A percentile compares a stretch with the other conserved stretches of the same genome.
Conservation (phyloP, 2,329 filamentous ascomycete species). For the Epichloe elymi region DNA sequence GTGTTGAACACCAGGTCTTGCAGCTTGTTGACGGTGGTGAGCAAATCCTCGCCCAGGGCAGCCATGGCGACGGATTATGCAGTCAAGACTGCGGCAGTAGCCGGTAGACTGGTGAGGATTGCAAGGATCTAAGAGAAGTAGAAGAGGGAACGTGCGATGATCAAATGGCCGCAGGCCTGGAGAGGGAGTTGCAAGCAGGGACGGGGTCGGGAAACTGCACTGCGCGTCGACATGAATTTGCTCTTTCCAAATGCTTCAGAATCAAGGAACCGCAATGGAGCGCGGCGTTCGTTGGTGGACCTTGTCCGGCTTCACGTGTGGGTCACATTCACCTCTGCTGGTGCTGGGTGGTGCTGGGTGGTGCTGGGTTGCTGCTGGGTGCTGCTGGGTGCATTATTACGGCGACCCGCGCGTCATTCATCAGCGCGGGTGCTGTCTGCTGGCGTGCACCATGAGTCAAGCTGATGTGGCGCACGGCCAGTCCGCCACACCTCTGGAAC, state of each 20-base stretch:
- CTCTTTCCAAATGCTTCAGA: conserved; percentile 2
- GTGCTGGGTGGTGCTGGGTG: too few relatives aligned
- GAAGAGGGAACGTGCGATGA: not conserved
- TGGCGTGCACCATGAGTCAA: too few relatives aligned
- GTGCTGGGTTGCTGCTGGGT: too few relatives aligned
- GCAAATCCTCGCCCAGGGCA: conserved; percentile 86
- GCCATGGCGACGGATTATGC: conserved; percentile 51
- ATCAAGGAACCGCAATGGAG: conserved; percentile 2
- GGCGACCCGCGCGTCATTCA: too few relatives aligned
- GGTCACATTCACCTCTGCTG: not conserved
- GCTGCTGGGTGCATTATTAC: too few relatives aligned
- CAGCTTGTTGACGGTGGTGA: conserved; percentile 93
- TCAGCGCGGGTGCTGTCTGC: not conserved
- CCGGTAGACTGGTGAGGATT: not conserved
- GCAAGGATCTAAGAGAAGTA: not conserved
- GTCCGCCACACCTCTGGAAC: too few relatives aligned
- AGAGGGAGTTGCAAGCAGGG: conserved; percentile 1
- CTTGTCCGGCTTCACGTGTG: not conserved
- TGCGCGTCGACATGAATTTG: conserved; percentile 6
- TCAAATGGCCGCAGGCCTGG: conserved; percentile 1
- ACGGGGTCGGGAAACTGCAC: conserved; percentile 1
- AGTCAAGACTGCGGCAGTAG: conserved; percentile 2
- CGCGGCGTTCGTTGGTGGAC: not conserved
- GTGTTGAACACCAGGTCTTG: conserved; percentile 99
- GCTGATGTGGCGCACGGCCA: too few relatives aligned